These are phyloP conservation scores for Metschnikowia continentalis DNA, from an alignment of 805 yeast genomes.

Conservation along the genomic window DNA sequence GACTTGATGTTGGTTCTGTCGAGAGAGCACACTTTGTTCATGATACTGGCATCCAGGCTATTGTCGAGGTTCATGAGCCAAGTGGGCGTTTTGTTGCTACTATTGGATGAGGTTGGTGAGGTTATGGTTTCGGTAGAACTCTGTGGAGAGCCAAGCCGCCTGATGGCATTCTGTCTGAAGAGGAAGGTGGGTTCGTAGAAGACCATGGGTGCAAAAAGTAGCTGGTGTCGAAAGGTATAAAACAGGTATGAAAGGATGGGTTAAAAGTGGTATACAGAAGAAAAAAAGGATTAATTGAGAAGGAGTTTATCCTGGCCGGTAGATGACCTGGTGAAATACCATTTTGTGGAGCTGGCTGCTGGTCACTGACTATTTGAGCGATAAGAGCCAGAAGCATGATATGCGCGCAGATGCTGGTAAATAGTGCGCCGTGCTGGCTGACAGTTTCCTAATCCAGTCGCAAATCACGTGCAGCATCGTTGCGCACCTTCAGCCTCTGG, in stretches of 20 bases:
- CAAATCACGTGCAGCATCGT: not conserved
- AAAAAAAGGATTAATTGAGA: not conserved
- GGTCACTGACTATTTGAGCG: not conserved
- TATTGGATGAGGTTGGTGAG: not conserved
- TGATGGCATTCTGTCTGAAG: constrained; percentile 40
- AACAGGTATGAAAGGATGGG: not conserved
- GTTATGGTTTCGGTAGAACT: not conserved
- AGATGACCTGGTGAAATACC: not conserved
- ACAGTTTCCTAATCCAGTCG: not conserved
- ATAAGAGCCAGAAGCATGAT: not conserved
- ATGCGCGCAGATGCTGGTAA: constrained; percentile 5
- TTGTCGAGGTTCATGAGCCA: constrained; percentile 31
- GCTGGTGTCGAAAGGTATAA: not conserved
- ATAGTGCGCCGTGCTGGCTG: constrained; percentile 1
- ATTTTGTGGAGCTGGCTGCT: constrained; percentile 2
- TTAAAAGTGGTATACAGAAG: not conserved
- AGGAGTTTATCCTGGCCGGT: not conserved
- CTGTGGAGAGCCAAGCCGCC: constrained; percentile 7
- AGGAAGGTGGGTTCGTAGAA: constrained; percentile 40
- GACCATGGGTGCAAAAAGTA: constrained; percentile 11
- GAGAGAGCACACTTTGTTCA: constrained; percentile 40
- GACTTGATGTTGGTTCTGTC: constrained; percentile 39
- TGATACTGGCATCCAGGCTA: constrained; percentile 28
- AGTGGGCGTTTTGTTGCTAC: constrained; percentile 12
- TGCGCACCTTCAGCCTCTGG: not conserved